These are phyloP conservation scores for Dendryphion nanum DNA, from an alignment of 2,329 filamentous ascomycete species.

Conservation along the genomic window DNA sequence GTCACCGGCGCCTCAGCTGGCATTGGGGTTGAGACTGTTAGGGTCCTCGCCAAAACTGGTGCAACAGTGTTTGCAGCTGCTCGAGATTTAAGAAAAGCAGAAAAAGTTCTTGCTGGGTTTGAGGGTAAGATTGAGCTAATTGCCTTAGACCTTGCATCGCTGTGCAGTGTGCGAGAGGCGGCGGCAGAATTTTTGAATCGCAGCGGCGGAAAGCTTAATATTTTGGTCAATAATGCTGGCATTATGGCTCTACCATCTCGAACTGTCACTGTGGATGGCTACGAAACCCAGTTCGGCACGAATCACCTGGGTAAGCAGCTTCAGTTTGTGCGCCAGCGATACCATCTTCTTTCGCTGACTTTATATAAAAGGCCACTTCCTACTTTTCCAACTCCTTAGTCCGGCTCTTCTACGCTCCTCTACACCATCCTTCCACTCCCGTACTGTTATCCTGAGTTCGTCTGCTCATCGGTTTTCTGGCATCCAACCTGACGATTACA, in stretches of 20 bases:
- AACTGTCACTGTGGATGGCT: slow-evolving; percentile 32
- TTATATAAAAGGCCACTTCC: too few species aligned
- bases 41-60: slow-evolving; percentile 46
- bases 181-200: slow-evolving; percentile 14
- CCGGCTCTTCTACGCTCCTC: slow-evolving; percentile 36
- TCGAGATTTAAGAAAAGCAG: slow-evolving; percentile 30
- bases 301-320: slow-evolving; percentile 52
- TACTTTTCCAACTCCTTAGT: slow-evolving; percentile 22
- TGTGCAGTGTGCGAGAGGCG: slow-evolving; percentile 14
- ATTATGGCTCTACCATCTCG: not conserved
- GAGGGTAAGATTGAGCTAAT: slow-evolving; percentile 11
- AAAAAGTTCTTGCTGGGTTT: slow-evolving; percentile 10
- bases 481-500: not conserved
- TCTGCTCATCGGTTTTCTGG: not conserved
- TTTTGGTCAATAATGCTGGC: slow-evolving; percentile 21
- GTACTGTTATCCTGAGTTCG: slow-evolving; percentile 45
- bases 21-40: slow-evolving; percentile 17
- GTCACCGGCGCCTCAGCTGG: slow-evolving; percentile 18
- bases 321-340: too few species aligned
- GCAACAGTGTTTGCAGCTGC: slow-evolving; percentile 45
- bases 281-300: slow-evolving; percentile 41
- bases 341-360: too few species aligned
- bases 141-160: slow-evolving; percentile 14
- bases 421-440: slow-evolving; percentile 42
- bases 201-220: slow-evolving; percentile 15